These are phyloP conservation scores for Solanum lycopersicoides DNA, from an alignment of 257 asterid genomes.

Conservation along the genomic window DNA sequence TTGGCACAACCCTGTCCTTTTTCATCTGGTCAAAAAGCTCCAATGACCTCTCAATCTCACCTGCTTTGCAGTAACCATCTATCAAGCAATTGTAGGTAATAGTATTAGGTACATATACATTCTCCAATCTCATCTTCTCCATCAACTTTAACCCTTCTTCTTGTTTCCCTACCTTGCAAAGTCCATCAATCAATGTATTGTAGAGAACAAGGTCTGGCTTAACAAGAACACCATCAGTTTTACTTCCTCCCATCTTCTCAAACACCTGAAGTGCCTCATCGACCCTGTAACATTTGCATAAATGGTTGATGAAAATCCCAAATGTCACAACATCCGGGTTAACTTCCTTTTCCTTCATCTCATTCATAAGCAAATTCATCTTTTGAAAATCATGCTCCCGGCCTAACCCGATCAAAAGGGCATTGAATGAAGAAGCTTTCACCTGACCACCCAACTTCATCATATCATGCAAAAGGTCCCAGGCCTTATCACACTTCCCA, in stretches of 20 bases:
- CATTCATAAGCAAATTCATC: constrained; percentile 64
- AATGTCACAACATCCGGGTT: constrained; percentile 47
- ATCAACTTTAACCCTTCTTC: constrained; percentile 58
- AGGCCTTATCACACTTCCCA: constrained; percentile 40
- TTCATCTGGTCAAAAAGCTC: constrained; percentile 58
- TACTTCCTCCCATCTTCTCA: constrained; percentile 41
- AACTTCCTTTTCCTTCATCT: constrained; percentile 68
- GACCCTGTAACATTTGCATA: constrained; percentile 51
- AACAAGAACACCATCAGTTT: constrained; percentile 20
- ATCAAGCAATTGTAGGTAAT: constrained; percentile 59
- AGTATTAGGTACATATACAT: constrained; percentile 32
- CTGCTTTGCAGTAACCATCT: constrained; percentile 77
- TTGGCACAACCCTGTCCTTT: constrained; percentile 26
- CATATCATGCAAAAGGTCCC: constrained; percentile 45
- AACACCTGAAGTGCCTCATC: constrained; percentile 70
- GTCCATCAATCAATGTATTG: constrained; percentile 69
- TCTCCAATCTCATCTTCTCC: constrained; percentile 47
- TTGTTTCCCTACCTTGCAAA: constrained; percentile 81
- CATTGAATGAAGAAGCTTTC: constrained; percentile 44
- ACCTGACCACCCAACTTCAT: constrained; percentile 36
- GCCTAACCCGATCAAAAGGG: constrained; percentile 46
- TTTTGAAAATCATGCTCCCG: constrained; percentile 28
- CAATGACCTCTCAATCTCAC: constrained; percentile 47
- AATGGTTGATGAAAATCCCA: constrained; percentile 56
- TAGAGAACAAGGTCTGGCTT: constrained; percentile 54